Evolutionary conservation across 2,329 filamentous ascomycete genomes (phyloP).

Genomic region (Pseudogymnoascus sp.): DNA sequence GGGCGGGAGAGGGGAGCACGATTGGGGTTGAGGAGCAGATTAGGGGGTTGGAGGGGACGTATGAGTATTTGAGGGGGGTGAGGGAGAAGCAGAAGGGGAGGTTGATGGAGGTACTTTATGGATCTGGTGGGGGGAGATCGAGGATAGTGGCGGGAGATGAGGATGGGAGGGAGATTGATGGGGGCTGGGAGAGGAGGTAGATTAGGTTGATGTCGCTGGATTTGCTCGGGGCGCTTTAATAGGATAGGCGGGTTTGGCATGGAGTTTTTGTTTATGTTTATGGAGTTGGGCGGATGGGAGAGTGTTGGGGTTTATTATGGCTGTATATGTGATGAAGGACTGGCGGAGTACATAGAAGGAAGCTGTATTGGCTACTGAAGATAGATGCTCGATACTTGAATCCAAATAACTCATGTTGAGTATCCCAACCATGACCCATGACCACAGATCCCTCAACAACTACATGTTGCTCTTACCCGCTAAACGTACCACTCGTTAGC

Average conservation of each 20-base stretch:
- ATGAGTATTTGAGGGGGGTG: slow-evolving; percentile 67
- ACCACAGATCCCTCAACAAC: neutral
- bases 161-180: slow-evolving; percentile 9
- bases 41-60: slow-evolving; percentile 70
- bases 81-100: slow-evolving; percentile 75
- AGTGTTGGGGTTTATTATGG: neutral
- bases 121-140: slow-evolving; percentile 24
- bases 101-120: slow-evolving; percentile 73
- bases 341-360: neutral
- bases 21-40: slow-evolving; percentile 82
- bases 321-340: neutral
- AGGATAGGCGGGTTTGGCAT: neutral
- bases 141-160: neutral
- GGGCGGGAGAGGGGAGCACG: slow-evolving; percentile 59
- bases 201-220: neutral
- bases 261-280: neutral
- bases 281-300: neutral
- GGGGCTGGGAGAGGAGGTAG: neutral
- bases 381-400: neutral
- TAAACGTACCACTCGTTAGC: neutral
- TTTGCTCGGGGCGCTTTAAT: neutral
- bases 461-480: too few relatives aligned
- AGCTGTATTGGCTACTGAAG: neutral
- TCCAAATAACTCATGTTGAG: neutral
- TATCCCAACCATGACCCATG: neutral